phyloP scores from a whole-genome alignment of 208 protist genomes.

The Wallacemonas sp. region DNA sequence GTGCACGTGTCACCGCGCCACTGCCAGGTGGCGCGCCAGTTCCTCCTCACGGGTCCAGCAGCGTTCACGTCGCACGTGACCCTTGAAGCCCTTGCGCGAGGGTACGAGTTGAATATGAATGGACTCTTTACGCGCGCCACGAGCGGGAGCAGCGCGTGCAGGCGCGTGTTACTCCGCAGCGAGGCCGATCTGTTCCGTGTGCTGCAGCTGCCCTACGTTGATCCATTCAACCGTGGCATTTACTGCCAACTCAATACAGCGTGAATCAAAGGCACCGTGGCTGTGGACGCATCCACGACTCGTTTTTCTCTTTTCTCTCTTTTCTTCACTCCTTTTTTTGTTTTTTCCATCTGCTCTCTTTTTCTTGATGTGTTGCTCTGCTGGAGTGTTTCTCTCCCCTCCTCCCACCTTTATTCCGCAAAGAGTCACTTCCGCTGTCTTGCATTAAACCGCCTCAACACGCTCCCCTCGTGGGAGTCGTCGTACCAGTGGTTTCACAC shows the following conservation, averaged over 20 bases:
- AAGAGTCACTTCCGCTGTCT: too few relatives aligned
- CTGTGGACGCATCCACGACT: too few relatives aligned
- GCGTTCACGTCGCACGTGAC: constrained; percentile 58
- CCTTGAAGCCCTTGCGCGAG: constrained; percentile 41
- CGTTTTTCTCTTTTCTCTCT: constrained; percentile 17
- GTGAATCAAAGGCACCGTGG: too few relatives aligned
- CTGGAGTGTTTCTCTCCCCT: background rate
- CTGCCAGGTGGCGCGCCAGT: constrained; percentile 29
- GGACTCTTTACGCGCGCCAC: constrained; percentile 38
- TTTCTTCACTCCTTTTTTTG: background rate
- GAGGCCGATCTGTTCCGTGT: constrained; percentile 54
- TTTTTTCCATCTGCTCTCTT: constrained; percentile 12
- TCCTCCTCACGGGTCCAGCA: constrained; percentile 70
- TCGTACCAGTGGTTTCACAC: too few relatives aligned
- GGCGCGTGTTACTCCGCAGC: constrained; percentile 29
- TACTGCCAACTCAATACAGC: constrained; percentile 54
- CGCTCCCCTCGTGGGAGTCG: too few relatives aligned
- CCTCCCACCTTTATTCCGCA: background rate
- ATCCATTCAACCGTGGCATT: constrained; percentile 57
- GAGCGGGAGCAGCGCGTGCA: background rate
- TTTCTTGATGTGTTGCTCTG: background rate
- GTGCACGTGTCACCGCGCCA: constrained; percentile 39
- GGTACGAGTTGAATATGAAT: constrained; percentile 53
- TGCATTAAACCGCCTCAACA: too few relatives aligned
- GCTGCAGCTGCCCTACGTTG: constrained; percentile 51